Conservation (phyloP, 2,329 filamentous ascomycete species). For the Aspergillus sergii region DNA sequence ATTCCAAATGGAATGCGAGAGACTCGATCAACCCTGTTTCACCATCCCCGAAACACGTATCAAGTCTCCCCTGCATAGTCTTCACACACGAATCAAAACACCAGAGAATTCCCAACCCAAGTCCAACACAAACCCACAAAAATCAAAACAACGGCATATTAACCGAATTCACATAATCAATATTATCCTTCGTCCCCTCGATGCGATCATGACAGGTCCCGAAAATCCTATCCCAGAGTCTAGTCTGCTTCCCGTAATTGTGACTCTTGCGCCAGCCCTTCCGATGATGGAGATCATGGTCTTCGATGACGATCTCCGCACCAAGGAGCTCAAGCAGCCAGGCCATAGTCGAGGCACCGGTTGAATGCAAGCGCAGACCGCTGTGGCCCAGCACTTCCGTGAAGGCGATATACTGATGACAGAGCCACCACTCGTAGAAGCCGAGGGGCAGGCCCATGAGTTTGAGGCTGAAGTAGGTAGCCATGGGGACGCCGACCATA, state of each 20-base stretch:
- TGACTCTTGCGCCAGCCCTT: constrained; percentile 15
- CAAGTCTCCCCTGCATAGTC: background rate
- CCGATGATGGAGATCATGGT: constrained; percentile 13
- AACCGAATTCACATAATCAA: constrained; percentile 11
- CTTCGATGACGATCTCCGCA: constrained; percentile 13
- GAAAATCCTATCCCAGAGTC: constrained; percentile 15
- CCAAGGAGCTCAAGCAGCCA: constrained; percentile 6
- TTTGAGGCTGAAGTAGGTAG: constrained; percentile 7
- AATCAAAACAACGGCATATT: constrained; percentile 10
- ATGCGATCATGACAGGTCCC: constrained; percentile 10
- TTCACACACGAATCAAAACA: background rate
- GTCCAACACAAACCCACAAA: too few relatives aligned
- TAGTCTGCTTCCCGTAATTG: constrained; percentile 16
- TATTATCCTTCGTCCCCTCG: constrained; percentile 8
- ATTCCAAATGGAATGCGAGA: background rate
- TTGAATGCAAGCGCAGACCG: constrained; percentile 9
- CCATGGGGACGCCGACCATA: constrained; percentile 12
- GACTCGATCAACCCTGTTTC: background rate
- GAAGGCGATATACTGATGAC: constrained; percentile 14
- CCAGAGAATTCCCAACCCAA: too few relatives aligned
- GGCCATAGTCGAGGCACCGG: constrained; percentile 7
- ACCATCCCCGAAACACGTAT: background rate
- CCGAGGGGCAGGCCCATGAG: constrained; percentile 11
- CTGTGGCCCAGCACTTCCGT: constrained; percentile 15
- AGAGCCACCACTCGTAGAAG: constrained; percentile 18